Conservation (phyloP, 2,329 filamentous ascomycete species). For the Pseudocercospora fuligena region DNA sequence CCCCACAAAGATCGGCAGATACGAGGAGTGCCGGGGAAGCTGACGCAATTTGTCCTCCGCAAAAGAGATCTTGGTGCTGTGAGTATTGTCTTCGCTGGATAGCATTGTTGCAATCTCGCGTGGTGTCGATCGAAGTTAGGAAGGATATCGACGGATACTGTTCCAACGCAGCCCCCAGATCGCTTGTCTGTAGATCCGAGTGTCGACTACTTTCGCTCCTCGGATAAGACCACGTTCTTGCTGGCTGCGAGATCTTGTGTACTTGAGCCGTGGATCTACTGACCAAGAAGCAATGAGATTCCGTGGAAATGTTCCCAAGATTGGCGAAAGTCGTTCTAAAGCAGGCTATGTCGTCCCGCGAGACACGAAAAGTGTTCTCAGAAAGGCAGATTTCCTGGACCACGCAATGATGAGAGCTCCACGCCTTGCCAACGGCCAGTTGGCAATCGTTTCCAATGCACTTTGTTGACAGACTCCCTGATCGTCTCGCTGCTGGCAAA, state of each 20-base stretch:
- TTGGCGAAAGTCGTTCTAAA: not conserved
- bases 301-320: too few relatives aligned
- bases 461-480: conserved; percentile 4
- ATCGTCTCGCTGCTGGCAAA: not conserved
- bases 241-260: too few relatives aligned
- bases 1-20: conserved; percentile 5
- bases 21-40: not conserved
- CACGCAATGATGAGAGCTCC: not conserved
- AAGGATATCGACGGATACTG: not conserved
- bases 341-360: too few relatives aligned
- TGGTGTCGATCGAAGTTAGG: not conserved
- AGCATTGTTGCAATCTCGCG: not conserved
- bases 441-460: conserved; percentile 5
- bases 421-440: not conserved
- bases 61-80: not conserved
- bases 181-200: not conserved
- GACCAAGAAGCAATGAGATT: too few relatives aligned
- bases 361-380: not conserved
- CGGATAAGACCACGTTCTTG: too few relatives aligned
- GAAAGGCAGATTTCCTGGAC: conserved; percentile 1
- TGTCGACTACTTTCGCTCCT: not conserved
- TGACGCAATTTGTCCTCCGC: not conserved
- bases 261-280: too few relatives aligned
- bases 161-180: not conserved
- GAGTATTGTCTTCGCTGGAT: not conserved